These are phyloP conservation scores for Persicaria maculosa DNA, from an alignment of 148 eudicot genomes.

Conservation along the genomic window DNA sequence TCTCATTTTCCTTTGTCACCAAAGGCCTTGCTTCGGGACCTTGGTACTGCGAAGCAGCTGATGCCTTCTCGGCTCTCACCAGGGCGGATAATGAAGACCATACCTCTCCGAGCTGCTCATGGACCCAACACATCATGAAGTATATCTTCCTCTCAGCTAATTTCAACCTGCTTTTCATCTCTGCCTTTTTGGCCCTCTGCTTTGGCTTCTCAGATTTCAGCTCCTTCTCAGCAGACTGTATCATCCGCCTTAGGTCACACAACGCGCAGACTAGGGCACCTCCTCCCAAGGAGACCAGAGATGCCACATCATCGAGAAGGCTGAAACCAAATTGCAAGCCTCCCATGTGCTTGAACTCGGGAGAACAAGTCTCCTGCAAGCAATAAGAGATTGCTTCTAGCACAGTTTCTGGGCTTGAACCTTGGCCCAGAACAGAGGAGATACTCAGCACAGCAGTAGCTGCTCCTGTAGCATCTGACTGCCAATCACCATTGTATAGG, in stretches of 20 bases:
- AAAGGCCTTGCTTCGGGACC: conserved; percentile 20
- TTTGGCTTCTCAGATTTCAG: conserved; percentile 42
- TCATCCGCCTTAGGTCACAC: conserved; percentile 49
- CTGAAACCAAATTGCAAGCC: conserved; percentile 62
- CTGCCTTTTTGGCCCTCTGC: conserved; percentile 30
- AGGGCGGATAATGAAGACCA: conserved; percentile 58
- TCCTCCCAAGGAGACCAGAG: conserved; percentile 48
- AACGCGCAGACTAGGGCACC: conserved; percentile 56
- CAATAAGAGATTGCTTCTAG: conserved; percentile 55
- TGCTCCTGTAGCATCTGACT: conserved; percentile 64
- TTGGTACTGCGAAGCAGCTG: conserved; percentile 38
- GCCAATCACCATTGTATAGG: conserved; percentile 90
- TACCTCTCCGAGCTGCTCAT: conserved; percentile 62
- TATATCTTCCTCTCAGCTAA: conserved; percentile 57
- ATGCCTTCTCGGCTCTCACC: conserved; percentile 53
- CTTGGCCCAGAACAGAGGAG: conserved; percentile 65
- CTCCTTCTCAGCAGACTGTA: conserved; percentile 48
- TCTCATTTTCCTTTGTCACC: conserved; percentile 21
- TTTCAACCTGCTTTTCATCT: conserved; percentile 55
- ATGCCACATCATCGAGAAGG: conserved; percentile 53
- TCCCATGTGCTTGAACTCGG: conserved; percentile 64
- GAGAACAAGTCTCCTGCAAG: conserved; percentile 83
- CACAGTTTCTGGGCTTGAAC: conserved; percentile 53
- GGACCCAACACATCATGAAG: conserved; percentile 83
- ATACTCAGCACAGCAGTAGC: conserved; percentile 41